Evolutionary conservation across 495 filamentous ascomycete genomes (phyloP), one percentile per base, ranked within the genome.

Genomic region (Tricharina praecox): DNA sequence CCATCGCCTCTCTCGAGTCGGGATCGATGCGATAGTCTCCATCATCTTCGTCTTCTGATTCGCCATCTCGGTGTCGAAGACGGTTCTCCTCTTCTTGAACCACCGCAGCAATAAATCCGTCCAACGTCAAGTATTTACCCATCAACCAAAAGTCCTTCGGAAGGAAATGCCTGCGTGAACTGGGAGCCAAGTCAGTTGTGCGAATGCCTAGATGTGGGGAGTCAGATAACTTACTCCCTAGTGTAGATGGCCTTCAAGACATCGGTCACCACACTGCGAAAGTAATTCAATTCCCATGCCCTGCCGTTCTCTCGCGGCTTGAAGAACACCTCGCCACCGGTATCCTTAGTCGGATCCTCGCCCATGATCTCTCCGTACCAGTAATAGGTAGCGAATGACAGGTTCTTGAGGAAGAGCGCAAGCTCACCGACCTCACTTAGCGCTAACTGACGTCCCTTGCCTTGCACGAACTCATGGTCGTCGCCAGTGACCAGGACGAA

Each of bases 401-500:
- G 70, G 48, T 90, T 86, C 54, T 95, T 95, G 24, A 99, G 70
- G 56, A 96, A 99, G 0, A 75, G 64, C 2, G 81, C 79, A 54
- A 99, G 72, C 8, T 73, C 70, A 53, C 76, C 76, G 9, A 95
- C 66, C 24, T 93, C 78, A 13, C 63, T 62, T 11, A 94, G 62
- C 1, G 73, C 73, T 18, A 95, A 65, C 23, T 61, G 58, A 3
- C 58, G 36, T 21, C 50, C 57, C 19, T 56, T 60, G 37, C 53
- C 53, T 60, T 43, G 68, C 35, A 84, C 71, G 54, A 85, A 85
- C 46, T 85, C 81, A 46, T 96, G 87, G 50, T 99, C 90, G 54
- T 96, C 92, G 65, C 83, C 94, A 38, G 94, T 73, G 53, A 86
- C 80, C 25, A 96, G 67, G 3, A 94, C 70, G 59, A 96, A 95